Base-by-base conservation (phyloP, 1,284 basidiomycete genomes). In the Apiotrichum veenhuisii region DNA sequence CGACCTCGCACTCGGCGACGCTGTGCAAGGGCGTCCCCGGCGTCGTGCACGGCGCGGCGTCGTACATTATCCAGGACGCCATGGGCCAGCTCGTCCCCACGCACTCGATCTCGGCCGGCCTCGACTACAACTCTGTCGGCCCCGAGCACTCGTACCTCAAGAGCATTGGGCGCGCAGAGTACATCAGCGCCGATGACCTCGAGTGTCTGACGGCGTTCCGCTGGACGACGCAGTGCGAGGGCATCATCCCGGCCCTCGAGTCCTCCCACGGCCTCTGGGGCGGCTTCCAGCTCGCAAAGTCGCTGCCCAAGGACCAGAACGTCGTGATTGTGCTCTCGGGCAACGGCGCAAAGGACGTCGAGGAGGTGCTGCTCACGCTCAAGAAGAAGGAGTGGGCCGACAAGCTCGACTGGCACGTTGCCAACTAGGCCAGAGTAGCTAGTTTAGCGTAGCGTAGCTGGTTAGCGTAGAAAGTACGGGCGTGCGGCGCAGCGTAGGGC, bases 91-190 rank as follows among this genome's bases (percentile, higher is more conserved):
- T 99, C 71, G 86, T 88, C 65, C 93, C 97, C 76, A 98, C 96
- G 20, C 93, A 98, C 78, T 97, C 93, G 20, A 89, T 99, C 77
- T 93, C 89, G 67, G 95, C 96, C 50, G 96, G 76, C 56, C 67
- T 74, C 57, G 76, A 77, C 66, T 78, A 77, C 62, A 69, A 69
- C 71, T 80, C 61, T 73, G 96, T 98, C 52, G 96, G 96, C 17
- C 96, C 96, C 10, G 95, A 99, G 77, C 95, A 98, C 75, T 88
- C 94, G 48, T 96, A 88, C 87, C 81, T 99, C 72, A 98, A 98
- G 78, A 91, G 96, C 72, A 87, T 86, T 2, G 90, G 91, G 18
- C 82, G 96, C 53, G 96, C 93, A 0, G 91, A 98, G 73, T 98
- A 98, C 77, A 84, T 88, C 18, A 87, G 84, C 14, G 95, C 95